These are phyloP conservation scores for Hypoxylon fragiforme DNA, from an alignment of 495 filamentous ascomycete genomes.

Conservation along the genomic window DNA sequence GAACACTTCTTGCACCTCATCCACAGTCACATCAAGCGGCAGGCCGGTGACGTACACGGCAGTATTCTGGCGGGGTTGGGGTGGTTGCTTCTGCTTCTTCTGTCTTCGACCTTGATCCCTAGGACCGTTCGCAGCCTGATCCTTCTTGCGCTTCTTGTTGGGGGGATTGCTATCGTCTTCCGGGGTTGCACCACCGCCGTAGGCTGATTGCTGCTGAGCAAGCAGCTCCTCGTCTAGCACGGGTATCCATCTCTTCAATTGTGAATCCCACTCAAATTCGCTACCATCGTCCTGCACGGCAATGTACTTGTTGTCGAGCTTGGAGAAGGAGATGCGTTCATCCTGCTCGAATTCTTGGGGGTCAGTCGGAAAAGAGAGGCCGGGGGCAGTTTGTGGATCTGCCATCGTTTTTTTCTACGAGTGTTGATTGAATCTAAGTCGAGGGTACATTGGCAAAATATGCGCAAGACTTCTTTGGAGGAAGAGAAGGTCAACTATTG, in stretches of 20 bases:
- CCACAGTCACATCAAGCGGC: slow-evolving; percentile 71
- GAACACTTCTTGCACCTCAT: slow-evolving; percentile 84
- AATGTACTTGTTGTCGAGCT: slow-evolving; percentile 75
- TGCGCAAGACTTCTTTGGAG: not conserved
- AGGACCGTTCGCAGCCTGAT: slow-evolving; percentile 51
- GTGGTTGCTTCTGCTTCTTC: slow-evolving; percentile 38
- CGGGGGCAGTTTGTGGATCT: slow-evolving; percentile 21
- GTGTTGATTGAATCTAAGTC: not conserved
- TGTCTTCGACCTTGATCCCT: slow-evolving; percentile 18
- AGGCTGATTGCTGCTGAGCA: slow-evolving; percentile 75
- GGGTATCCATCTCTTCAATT: slow-evolving; percentile 76
- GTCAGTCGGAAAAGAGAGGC: slow-evolving; percentile 67
- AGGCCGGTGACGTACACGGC: slow-evolving; percentile 89
- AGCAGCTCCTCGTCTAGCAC: slow-evolving; percentile 80
- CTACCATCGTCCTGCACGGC: slow-evolving; percentile 82
- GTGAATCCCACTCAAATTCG: slow-evolving; percentile 80
- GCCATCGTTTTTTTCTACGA: slow-evolving; percentile 23
- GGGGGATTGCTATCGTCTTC: slow-evolving; percentile 35
- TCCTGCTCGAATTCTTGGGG: slow-evolving; percentile 78
- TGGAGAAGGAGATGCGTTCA: slow-evolving; percentile 83
- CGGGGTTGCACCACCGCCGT: slow-evolving; percentile 63
- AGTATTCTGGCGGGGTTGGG: slow-evolving; percentile 71
- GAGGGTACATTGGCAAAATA: not conserved
- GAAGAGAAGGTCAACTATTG: not conserved
- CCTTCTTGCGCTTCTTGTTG: slow-evolving; percentile 75